These are phyloP conservation scores for Apiospora kogelbergensis DNA, from an alignment of 2,329 filamentous ascomycete genomes.

Conservation along the genomic window DNA sequence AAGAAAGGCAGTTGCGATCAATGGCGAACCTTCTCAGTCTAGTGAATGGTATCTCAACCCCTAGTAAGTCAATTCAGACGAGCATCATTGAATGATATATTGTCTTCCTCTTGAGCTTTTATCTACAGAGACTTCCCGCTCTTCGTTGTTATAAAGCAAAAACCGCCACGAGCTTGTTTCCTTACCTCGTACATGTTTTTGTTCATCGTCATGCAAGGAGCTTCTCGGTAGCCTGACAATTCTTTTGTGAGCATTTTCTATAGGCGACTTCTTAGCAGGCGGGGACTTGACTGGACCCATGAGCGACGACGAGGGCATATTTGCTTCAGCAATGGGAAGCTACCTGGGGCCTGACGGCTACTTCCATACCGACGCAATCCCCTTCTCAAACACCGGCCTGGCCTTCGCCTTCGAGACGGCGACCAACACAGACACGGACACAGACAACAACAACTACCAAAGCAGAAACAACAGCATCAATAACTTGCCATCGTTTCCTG, in stretches of 20 bases:
- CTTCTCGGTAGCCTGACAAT: neutral
- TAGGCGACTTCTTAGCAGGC: neutral
- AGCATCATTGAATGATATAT: neutral
- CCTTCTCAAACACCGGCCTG: neutral
- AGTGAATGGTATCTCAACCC: neutral
- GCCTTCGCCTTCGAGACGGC: neutral
- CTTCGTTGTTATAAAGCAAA: neutral
- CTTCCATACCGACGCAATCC: neutral
- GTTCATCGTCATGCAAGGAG: neutral
- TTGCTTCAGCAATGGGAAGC: conserved; percentile 3
- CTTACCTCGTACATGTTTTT: neutral
- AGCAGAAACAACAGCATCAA: neutral
- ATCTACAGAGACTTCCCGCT: neutral
- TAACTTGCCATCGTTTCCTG: neutral
- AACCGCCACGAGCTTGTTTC: neutral
- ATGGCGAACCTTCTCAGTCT: conserved; percentile 5
- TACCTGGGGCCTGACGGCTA: neutral
- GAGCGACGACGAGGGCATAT: neutral
- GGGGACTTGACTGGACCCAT: neutral
- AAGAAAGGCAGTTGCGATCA: conserved; percentile 6
- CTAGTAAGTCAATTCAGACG: neutral
- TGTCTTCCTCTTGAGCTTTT: neutral
- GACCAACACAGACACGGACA: neutral
- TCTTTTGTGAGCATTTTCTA: neutral
- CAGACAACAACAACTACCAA: neutral